These are phyloP conservation scores for Zarea fungicola DNA, from an alignment of 2,329 filamentous ascomycete species.

Conservation along the genomic window DNA sequence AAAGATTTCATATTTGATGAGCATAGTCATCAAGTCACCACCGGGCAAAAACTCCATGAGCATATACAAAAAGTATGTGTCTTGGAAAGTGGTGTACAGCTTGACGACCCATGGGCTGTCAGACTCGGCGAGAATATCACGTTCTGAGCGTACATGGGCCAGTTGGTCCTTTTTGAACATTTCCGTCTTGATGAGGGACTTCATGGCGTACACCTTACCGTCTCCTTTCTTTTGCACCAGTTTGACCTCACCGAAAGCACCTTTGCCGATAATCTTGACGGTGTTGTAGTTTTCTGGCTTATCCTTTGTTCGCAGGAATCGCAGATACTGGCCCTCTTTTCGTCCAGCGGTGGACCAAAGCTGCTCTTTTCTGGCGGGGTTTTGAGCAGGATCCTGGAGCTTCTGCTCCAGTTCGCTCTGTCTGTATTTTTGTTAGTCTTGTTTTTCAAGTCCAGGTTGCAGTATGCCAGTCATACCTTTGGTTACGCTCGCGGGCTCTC, in stretches of 20 bases:
- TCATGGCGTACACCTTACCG: constrained; percentile 96
- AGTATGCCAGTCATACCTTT: constrained; percentile 58
- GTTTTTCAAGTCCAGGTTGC: background rate
- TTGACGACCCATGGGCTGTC: constrained; percentile 99
- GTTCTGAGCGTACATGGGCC: constrained; percentile 92
- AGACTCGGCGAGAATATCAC: constrained; percentile 97
- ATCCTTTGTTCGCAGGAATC: constrained; percentile 90
- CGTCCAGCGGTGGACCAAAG: constrained; percentile 80
- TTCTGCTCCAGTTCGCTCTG: constrained; percentile 89
- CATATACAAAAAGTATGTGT: constrained; percentile 94
- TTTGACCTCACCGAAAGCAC: constrained; percentile 97
- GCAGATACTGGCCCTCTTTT: constrained; percentile 87
- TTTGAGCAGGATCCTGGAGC: constrained; percentile 69
- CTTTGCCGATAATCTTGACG: constrained; percentile 97
- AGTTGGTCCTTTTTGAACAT: constrained; percentile 99
- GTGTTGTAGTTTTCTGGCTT: constrained; percentile 92
- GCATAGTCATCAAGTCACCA: constrained; percentile 98
- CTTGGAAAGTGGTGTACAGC: constrained; percentile 96
- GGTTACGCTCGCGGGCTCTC: constrained; percentile 88
- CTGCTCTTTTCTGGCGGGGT: constrained; percentile 71
- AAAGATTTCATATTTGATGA: constrained; percentile 99
- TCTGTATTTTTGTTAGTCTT: constrained; percentile 40
- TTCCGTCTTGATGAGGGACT: constrained; percentile 96
- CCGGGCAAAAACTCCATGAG: constrained; percentile 98
- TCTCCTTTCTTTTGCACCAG: constrained; percentile 94